These are phyloP conservation scores for Albugo laibachii DNA, from an alignment of 352 stramenopile species.

Conservation along the genomic window DNA sequence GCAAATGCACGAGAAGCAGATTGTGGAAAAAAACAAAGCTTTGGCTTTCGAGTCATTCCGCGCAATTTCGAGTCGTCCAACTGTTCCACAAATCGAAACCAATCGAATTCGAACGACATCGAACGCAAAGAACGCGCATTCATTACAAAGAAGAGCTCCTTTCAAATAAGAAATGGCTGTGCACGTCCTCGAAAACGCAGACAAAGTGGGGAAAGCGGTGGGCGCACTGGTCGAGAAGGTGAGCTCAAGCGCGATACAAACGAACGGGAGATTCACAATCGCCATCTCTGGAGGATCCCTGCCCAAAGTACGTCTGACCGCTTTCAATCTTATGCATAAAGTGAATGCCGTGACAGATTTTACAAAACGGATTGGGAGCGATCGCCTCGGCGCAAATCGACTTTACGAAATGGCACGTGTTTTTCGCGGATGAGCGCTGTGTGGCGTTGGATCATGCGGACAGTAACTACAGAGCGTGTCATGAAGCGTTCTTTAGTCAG, in stretches of 20 bases:
- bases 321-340: neutral
- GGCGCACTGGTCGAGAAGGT: conserved; percentile 40
- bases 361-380: conserved; percentile 55
- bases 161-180: conserved; percentile 18
- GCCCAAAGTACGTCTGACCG: conserved; percentile 23
- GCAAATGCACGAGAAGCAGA: no score
- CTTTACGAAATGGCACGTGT: conserved; percentile 94
- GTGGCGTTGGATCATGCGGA: conserved; percentile 83
- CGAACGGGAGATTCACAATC: conserved; percentile 48
- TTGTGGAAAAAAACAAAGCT: no score
- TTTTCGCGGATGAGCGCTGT: conserved; percentile 95
- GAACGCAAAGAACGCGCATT: no score
- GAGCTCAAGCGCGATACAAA: conserved; percentile 37
- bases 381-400: conserved; percentile 64
- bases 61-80: no score
- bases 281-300: conserved; percentile 77
- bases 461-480: conserved; percentile 91
- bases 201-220: conserved; percentile 37
- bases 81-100: no score
- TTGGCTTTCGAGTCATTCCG: no score
- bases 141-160: no score
- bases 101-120: no score
- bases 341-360: conserved; percentile 18
- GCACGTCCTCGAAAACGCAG: conserved; percentile 25
- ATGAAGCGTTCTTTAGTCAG: conserved; percentile 75